Conservation (phyloP, 495 filamentous ascomycete genomes). For the Tetracladium setigerum region DNA sequence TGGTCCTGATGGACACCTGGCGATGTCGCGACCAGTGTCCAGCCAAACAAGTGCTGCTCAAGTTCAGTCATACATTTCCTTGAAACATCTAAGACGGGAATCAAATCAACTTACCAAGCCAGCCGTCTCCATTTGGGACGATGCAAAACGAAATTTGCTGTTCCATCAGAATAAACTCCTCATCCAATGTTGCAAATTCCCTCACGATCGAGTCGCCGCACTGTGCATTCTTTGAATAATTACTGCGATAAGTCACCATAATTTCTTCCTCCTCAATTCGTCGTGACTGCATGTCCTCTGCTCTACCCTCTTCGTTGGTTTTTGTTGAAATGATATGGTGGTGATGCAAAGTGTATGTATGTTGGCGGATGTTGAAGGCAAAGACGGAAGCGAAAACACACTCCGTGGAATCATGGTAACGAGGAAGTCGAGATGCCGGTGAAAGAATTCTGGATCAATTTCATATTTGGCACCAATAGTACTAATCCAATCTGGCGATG, state of each 20-base stretch:
- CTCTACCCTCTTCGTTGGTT: no score
- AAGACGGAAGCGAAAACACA: constrained; percentile 15
- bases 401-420: no score
- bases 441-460: constrained; percentile 24
- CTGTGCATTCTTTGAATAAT: not conserved
- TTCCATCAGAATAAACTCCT: constrained; percentile 19
- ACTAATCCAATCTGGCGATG: constrained; percentile 21
- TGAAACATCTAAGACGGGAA: no score
- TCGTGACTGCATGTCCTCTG: not conserved
- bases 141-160: constrained; percentile 21
- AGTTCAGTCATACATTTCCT: no score
- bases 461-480: constrained; percentile 16
- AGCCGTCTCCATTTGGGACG: constrained; percentile 1
- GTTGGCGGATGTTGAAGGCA: constrained; percentile 18
- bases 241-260: constrained; percentile 9
- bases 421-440: constrained; percentile 22
- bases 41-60: constrained; percentile 13
- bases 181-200: constrained; percentile 14
- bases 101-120: no score
- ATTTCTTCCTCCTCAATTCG: constrained; percentile 1
- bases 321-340: constrained; percentile 19
- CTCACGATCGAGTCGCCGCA: constrained; percentile 22
- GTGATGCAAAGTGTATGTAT: constrained; percentile 13
- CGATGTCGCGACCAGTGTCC: constrained; percentile 17
- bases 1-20: constrained; percentile 11